Conservation (phyloP, 139 green algal genomes). For the Eudorina sp. region DNA sequence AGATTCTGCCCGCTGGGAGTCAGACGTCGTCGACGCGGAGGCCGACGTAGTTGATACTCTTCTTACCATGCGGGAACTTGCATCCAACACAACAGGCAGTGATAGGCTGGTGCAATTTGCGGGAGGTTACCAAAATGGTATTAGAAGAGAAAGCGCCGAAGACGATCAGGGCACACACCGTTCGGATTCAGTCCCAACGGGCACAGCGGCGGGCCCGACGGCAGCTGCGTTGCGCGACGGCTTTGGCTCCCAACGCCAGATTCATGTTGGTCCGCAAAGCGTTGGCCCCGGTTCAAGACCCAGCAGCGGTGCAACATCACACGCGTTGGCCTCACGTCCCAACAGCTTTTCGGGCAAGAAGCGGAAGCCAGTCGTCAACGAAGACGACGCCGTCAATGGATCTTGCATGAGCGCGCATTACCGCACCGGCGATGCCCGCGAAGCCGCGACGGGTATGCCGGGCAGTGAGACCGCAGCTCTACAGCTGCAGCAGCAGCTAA, state of each 20-base stretch:
- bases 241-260: neutral
- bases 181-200: neutral
- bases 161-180: neutral
- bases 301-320: neutral
- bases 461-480: neutral
- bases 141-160: neutral
- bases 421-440: neutral
- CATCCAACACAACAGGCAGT: neutral
- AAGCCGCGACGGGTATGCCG: neutral
- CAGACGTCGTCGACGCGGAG: conserved; percentile 16
- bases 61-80: neutral
- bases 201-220: too few relatives aligned
- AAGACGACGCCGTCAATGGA: neutral
- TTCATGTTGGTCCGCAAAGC: neutral
- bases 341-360: conserved; percentile 34
- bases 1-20: neutral
- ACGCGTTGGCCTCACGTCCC: neutral
- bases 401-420: neutral
- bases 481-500: neutral
- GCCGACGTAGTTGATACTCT: conserved; percentile 2
- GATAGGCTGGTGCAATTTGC: neutral
- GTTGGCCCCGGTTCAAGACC: neutral
- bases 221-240: neutral
- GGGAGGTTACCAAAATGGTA: too few relatives aligned
- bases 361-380: neutral